A percentile compares a stretch with the other conserved stretches of the same genome.
phyloP scores from a whole-genome alignment of 805 yeast genomes.

The Ogataea pilisensis region DNA sequence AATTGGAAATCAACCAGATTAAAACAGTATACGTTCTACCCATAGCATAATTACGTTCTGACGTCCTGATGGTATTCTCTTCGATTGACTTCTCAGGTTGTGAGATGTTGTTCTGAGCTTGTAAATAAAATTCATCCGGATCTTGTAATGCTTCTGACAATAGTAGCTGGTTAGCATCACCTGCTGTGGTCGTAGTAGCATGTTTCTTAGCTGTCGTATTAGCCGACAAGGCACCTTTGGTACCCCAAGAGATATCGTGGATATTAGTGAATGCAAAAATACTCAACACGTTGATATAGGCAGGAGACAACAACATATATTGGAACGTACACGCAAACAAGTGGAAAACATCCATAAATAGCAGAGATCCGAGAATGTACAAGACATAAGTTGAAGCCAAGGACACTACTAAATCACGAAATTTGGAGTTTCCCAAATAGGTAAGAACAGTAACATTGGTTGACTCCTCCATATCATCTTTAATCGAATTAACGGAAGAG shows the following conservation, averaged over 20 bases:
- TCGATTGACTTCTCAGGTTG: constrained; percentile 47
- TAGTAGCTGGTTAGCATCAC: constrained; percentile 15
- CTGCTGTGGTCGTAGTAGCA: constrained; percentile 16
- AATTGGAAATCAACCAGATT: constrained; percentile 82
- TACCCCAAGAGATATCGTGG: constrained; percentile 97
- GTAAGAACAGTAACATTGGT: constrained; percentile 35
- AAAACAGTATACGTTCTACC: constrained; percentile 85
- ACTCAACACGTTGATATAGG: constrained; percentile 83
- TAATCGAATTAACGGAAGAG: constrained; percentile 52
- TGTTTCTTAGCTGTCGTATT: constrained; percentile 67
- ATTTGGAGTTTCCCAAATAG: constrained; percentile 60
- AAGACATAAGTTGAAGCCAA: constrained; percentile 77
- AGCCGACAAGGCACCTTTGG: constrained; percentile 69
- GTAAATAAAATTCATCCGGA: constrained; percentile 26
- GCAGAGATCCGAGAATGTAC: constrained; percentile 68
- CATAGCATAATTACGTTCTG: constrained; percentile 75
- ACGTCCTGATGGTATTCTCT: constrained; percentile 17
- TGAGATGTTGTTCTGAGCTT: constrained; percentile 23
- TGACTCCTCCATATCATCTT: constrained; percentile 32
- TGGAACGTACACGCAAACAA: constrained; percentile 82
- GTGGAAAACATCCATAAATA: constrained; percentile 88
- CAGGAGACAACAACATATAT: constrained; percentile 77
- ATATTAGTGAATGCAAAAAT: constrained; percentile 93
- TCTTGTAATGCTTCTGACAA: constrained; percentile 29
- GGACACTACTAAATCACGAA: constrained; percentile 81